Evolutionary conservation across 495 filamentous ascomycete species (phyloP).

Genomic region (Penicillium mononematosum): DNA sequence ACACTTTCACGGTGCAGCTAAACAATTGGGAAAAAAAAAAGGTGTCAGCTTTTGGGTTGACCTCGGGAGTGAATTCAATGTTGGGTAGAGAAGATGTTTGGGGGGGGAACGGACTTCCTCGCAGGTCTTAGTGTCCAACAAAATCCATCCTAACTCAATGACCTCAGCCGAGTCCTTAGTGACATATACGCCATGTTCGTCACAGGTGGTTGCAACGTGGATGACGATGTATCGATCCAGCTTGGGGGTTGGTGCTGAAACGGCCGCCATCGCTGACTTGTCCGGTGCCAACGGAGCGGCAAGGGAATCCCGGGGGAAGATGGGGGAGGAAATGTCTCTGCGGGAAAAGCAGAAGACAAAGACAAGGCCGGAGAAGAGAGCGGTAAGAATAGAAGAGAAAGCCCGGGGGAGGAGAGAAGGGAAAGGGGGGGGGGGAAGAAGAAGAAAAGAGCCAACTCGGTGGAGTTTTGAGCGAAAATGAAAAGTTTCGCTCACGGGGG

Average conservation of each 20-base stretch:
- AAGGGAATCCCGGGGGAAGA: constrained; percentile 23
- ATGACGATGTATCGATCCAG: constrained; percentile 96
- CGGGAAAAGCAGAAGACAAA: constrained; percentile 38
- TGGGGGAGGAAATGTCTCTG: constrained; percentile 33
- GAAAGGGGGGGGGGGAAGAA: constrained; percentile 22
- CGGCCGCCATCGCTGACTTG: constrained; percentile 47
- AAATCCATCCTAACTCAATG: constrained; percentile 97
- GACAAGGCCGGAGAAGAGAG: constrained; percentile 30
- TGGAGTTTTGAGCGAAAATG: constrained; percentile 40
- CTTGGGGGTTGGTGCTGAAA: constrained; percentile 57
- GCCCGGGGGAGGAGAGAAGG: constrained; percentile 26
- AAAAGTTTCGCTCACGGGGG: constrained; percentile 37
- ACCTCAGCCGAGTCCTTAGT: constrained; percentile 99
- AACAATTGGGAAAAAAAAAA: constrained; percentile 16
- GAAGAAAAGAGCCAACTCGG: constrained; percentile 28
- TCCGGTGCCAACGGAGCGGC: constrained; percentile 31
- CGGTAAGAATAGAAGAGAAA: constrained; percentile 31
- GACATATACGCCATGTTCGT: constrained; percentile 98
- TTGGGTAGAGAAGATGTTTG: constrained; percentile 16
- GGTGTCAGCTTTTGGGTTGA: constrained; percentile 13
- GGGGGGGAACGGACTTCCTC: constrained; percentile 70
- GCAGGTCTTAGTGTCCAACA: constrained; percentile 84
- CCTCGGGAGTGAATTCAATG: constrained; percentile 8
- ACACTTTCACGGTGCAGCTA: constrained; percentile 93
- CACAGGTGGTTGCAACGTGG: constrained; percentile 97